A percentile compares a stretch with the other conserved stretches of the same genome.
phyloP scores from a whole-genome alignment of 306 rosid species.

The Amphicarpaea edgeworthii region DNA sequence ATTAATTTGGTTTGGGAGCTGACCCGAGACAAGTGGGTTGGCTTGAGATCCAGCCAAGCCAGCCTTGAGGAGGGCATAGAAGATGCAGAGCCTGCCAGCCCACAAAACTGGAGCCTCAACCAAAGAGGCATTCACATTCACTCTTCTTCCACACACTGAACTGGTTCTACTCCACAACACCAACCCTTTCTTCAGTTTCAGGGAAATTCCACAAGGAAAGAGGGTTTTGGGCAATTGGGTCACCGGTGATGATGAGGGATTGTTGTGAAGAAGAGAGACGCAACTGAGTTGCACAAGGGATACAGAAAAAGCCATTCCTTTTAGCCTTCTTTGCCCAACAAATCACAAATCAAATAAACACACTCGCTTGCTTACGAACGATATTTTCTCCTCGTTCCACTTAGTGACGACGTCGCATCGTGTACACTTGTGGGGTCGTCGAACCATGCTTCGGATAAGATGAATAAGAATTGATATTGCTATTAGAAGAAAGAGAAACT shows the following conservation, averaged over 20 bases:
- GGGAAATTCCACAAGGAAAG: conserved; percentile 50
- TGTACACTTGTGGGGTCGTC: too few species aligned
- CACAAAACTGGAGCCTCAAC: conserved; percentile 83
- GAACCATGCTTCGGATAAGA: too few species aligned
- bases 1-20: neutral
- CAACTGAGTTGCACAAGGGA: conserved; percentile 50
- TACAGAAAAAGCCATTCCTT: conserved; percentile 65
- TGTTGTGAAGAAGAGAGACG: conserved; percentile 49
- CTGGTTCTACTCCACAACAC: neutral
- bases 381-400: too few species aligned
- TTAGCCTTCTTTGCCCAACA: neutral
- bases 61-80: conserved; percentile 84
- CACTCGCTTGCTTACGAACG: too few species aligned
- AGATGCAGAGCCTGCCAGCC: conserved; percentile 87
- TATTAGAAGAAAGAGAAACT: too few species aligned
- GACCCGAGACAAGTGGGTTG: conserved; percentile 84
- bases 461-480: too few species aligned
- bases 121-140: conserved; percentile 64
- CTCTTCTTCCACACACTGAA: conserved; percentile 3
- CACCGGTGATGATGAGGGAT: neutral
- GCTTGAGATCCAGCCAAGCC: conserved; percentile 92
- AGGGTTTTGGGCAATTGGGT: conserved; percentile 59
- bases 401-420: too few species aligned
- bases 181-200: conserved; percentile 43
- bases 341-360: neutral